These are phyloP conservation scores for Populus alba DNA, from an alignment of 345 rosid species.

Conservation along the genomic window DNA sequence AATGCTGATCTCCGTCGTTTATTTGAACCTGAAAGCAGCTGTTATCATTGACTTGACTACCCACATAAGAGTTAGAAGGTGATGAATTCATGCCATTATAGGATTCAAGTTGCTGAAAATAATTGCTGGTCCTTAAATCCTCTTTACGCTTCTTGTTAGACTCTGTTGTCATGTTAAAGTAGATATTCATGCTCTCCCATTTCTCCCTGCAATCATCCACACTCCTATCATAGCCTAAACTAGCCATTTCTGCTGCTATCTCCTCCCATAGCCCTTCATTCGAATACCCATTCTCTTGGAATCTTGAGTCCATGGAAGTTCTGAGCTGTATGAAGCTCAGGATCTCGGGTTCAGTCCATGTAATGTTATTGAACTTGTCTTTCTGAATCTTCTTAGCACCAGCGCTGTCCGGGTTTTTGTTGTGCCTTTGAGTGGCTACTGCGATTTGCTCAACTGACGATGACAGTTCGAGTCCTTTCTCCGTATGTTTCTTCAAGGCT, in stretches of 20 bases:
- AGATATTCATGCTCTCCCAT: conserved; percentile 42
- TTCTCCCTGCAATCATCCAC: conserved; percentile 39
- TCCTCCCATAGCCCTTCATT: conserved; percentile 41
- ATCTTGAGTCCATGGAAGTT: conserved; percentile 35
- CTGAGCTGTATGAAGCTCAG: conserved; percentile 37
- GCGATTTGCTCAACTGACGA: conserved; percentile 6
- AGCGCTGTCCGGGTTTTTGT: neutral
- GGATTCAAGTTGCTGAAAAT: conserved; percentile 17
- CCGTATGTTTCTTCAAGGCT: conserved; percentile 35
- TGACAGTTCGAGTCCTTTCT: conserved; percentile 11
- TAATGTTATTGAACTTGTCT: neutral
- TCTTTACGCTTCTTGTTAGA: conserved; percentile 31
- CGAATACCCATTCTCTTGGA: conserved; percentile 30
- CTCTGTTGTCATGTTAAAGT: conserved; percentile 31
- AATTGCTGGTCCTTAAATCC: conserved; percentile 17
- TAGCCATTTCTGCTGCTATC: conserved; percentile 41
- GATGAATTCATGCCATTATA: conserved; percentile 17
- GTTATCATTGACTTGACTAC: conserved; percentile 9
- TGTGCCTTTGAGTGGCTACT: neutral
- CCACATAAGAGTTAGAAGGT: conserved; percentile 16
- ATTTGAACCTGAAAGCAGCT: conserved; percentile 18
- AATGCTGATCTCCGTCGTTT: conserved; percentile 23
- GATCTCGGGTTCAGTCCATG: conserved; percentile 46
- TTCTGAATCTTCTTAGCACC: conserved; percentile 1
- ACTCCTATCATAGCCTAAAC: conserved; percentile 37